Evolutionary conservation across 306 rosid genomes (phyloP), one percentile per base, ranked within the genome.

Genomic region (Bauhinia variegata): DNA sequence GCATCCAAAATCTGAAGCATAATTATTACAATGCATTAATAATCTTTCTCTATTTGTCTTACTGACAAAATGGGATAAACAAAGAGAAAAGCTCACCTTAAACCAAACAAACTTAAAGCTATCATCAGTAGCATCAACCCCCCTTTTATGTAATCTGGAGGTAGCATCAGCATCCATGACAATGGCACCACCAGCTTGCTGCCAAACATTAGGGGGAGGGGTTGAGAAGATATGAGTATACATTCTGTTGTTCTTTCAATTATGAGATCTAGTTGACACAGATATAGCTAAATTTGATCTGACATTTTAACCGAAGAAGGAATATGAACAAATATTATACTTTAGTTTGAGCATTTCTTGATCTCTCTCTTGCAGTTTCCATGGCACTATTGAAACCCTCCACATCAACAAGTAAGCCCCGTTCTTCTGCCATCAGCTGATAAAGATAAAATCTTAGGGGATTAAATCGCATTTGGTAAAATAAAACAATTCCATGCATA

Each of bases 371-470:
- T 53, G 99, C 99, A 80, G 86, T 95, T 11, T 90, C 90, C 97
- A 93, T 88, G 60, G 96, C 88, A 31, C 62, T 60, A 70, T 86
- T 78, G 52, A 90, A 93, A 71, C 97, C 95, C 53, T 88, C 58
- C 11, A 84, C 86, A 75, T 93, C 96, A 71, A 93, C 96, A 60
- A 63, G 68, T 76, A 93, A 74, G 30, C 93, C 96, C 53, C 84
- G 78, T 79, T 93, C 99, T 83, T 93, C 99, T 4, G 99, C 97
- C 99, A 93, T 90, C 79, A 93, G 81, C 99, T 93, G 88, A 65
- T 54, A 71, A 43, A 58, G 55, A 54, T 60, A 66, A 62, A 51
- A 67, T 19, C 50, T 78, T 36, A 75, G 64, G 54, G 18, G 31
- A 64, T 7, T 28, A 56, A 11, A 19, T 67, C 17, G 32, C 15